These are phyloP conservation scores for Daldinia concentrica DNA, from an alignment of 495 filamentous ascomycete genomes.

Conservation along the genomic window DNA sequence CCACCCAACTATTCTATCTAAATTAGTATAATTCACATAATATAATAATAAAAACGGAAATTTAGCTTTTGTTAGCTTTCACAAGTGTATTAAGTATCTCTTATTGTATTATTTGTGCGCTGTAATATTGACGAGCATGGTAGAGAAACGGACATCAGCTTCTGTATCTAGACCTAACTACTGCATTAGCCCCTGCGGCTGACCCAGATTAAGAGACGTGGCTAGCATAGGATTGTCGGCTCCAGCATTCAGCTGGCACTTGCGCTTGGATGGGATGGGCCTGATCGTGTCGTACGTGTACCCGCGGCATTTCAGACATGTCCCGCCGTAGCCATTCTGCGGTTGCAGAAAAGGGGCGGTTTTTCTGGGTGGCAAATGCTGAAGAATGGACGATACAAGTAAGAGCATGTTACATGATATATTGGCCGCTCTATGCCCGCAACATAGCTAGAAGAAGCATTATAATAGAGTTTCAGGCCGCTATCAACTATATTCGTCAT, in stretches of 20 bases:
- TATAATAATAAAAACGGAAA: not conserved
- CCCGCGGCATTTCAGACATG: conserved; percentile 13
- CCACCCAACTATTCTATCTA: conserved; percentile 9
- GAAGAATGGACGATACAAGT: not conserved
- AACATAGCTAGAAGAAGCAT: not conserved
- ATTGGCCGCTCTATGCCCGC: not conserved
- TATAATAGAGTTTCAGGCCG: not conserved
- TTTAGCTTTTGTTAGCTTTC: not conserved
- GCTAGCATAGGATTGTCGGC: conserved; percentile 13
- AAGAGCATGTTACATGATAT: not conserved
- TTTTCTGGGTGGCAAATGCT: conserved; percentile 13
- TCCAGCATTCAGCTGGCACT: conserved; percentile 17
- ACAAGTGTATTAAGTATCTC: not conserved
- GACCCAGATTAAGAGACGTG: conserved; percentile 28
- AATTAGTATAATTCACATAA: conserved; percentile 12
- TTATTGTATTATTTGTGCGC: conserved; percentile 1
- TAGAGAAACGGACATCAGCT: conserved; percentile 24
- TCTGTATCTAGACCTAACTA: conserved; percentile 26
- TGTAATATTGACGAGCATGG: conserved; percentile 11
- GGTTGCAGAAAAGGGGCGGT: not conserved
- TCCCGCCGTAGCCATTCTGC: not conserved
- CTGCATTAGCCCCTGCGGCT: conserved; percentile 37
- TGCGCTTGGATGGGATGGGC: conserved; percentile 10
- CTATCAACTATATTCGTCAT: no score
- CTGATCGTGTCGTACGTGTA: conserved; percentile 20